Evolutionary conservation across 2,329 filamentous ascomycete genomes (phyloP).

Genomic region (Pestalotiopsis fici): DNA sequence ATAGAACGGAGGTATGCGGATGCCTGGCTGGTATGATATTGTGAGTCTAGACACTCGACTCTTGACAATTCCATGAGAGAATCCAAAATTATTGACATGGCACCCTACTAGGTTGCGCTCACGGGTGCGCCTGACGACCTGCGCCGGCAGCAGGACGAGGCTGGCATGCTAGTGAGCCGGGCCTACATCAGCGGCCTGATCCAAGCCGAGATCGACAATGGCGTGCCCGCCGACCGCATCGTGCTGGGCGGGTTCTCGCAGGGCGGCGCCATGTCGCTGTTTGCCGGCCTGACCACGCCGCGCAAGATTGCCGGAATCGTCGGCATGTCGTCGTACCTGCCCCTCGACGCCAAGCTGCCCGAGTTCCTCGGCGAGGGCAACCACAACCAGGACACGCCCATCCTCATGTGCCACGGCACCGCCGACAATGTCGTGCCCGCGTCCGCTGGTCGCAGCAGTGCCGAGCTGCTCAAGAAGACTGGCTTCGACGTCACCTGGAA

Average conservation of each 20-base stretch:
- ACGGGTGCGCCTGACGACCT: slow-evolving; percentile 28
- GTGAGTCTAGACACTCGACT: slow-evolving; percentile 39
- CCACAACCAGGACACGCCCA: slow-evolving; percentile 73
- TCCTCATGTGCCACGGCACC: slow-evolving; percentile 90
- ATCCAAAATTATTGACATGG: background rate
- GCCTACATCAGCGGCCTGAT: slow-evolving; percentile 80
- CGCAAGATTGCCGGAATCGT: slow-evolving; percentile 86
- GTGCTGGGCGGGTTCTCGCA: slow-evolving; percentile 85
- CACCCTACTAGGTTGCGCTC: slow-evolving; percentile 19
- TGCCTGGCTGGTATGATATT: slow-evolving; percentile 90
- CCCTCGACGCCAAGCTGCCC: slow-evolving; percentile 66
- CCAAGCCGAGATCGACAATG: slow-evolving; percentile 75
- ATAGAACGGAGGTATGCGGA: slow-evolving; percentile 73
- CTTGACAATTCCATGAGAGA: background rate
- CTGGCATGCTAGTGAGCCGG: slow-evolving; percentile 72
- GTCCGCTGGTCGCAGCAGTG: slow-evolving; percentile 68
- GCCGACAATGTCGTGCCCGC: slow-evolving; percentile 72
- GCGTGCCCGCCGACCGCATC: slow-evolving; percentile 81
- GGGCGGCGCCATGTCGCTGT: slow-evolving; percentile 83
- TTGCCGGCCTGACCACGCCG: slow-evolving; percentile 73
- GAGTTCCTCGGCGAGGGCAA: slow-evolving; percentile 54
- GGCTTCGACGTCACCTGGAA: slow-evolving; percentile 77
- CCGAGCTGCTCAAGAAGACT: slow-evolving; percentile 64
- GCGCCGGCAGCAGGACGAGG: slow-evolving; percentile 53
- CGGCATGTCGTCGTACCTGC: slow-evolving; percentile 79